phyloP scores from a whole-genome alignment of 352 stramenopile genomes.

The Phytophthora sojae region DNA sequence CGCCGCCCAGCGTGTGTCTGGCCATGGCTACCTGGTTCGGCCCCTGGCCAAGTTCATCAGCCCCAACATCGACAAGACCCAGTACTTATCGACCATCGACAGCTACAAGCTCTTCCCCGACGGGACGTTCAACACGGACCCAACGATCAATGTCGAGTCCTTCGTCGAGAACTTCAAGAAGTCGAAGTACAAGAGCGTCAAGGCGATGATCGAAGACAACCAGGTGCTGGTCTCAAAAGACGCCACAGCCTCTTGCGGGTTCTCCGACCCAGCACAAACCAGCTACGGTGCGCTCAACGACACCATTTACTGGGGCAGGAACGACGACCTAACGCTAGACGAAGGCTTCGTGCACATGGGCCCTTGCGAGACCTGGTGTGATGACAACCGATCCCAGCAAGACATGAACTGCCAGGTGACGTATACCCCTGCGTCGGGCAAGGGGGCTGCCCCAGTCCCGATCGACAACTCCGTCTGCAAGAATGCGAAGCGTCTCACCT shows the following conservation, averaged over 20 bases:
- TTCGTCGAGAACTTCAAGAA: conserved; percentile 55
- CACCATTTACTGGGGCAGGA: conserved; percentile 51
- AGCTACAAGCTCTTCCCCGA: conserved; percentile 44
- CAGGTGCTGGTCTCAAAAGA: conserved; percentile 33
- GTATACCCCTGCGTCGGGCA: conserved; percentile 37
- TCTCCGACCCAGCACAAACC: conserved; percentile 45
- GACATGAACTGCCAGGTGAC: conserved; percentile 46
- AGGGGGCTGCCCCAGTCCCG: conserved; percentile 36
- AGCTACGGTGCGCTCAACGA: conserved; percentile 42
- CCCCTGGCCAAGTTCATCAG: conserved; percentile 49
- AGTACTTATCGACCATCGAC: conserved; percentile 52
- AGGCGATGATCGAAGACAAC: conserved; percentile 47
- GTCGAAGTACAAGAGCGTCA: conserved; percentile 49
- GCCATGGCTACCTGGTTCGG: conserved; percentile 49
- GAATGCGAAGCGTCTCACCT: conserved; percentile 47
- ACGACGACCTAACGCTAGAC: conserved; percentile 33
- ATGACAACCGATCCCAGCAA: conserved; percentile 24
- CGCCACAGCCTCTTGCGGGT: conserved; percentile 48
- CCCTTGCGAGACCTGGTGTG: conserved; percentile 53
- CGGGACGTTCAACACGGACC: conserved; percentile 44
- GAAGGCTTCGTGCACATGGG: conserved; percentile 54
- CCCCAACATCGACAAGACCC: conserved; percentile 46
- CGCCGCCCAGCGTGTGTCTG: conserved; percentile 27
- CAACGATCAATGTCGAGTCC: conserved; percentile 38
- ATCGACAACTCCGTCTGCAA: conserved; percentile 51